Base-by-base conservation (phyloP, 176 grass and related monocot genomes). In the Oryza brachyantha region DNA sequence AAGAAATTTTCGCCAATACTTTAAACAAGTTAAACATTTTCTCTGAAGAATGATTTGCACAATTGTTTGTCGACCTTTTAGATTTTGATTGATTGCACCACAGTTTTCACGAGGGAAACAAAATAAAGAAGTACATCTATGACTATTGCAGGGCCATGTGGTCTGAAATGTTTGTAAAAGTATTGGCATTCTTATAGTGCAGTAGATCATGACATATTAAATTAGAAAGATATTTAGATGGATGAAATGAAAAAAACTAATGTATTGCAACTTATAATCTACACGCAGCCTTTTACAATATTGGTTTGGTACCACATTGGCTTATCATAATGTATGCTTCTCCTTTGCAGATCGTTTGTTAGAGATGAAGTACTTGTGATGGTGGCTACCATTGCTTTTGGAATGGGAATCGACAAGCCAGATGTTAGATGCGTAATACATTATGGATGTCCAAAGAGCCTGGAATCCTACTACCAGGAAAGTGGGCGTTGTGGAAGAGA, bases 381-480 rank as follows among this genome's bases (percentile, higher is more conserved):
- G 92, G 89, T 97, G 75, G 95, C 95, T 68, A 94, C 95, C 63
- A 79, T 97, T 79, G 95, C 95, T 73, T 97, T 94, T 94, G 95
- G 95, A 27, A 97, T 97, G 95, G 95, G 95, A 73, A 98, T 97
- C 59, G 95, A 98, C 74, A 94, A 98, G 65, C 95, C 92, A 79
- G 87, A 98, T 85, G 71, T 98, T 82, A 94, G 95, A 86, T 94
- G 87, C 37, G 85, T 94, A 43, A 94, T 98, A 88, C 95, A 98
- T 81, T 98, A 92, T 66, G 92, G 92, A 31, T 98, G 95, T 37
- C 95, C 95, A 6, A 98, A 94, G 81, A 98, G 89, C 70, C 81
- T 98, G 64, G 95, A 98, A 65, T 90, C 92, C 37, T 98, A 98
- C 61, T 94, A 98, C 74, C 95, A 98, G 80, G 95, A 98, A 98